Percentiles rank a stretch among this genome's conserved stretches.
Conservation (phyloP, 2,329 filamentous ascomycete genomes). For the Penicillium aurantiogriseum region DNA sequence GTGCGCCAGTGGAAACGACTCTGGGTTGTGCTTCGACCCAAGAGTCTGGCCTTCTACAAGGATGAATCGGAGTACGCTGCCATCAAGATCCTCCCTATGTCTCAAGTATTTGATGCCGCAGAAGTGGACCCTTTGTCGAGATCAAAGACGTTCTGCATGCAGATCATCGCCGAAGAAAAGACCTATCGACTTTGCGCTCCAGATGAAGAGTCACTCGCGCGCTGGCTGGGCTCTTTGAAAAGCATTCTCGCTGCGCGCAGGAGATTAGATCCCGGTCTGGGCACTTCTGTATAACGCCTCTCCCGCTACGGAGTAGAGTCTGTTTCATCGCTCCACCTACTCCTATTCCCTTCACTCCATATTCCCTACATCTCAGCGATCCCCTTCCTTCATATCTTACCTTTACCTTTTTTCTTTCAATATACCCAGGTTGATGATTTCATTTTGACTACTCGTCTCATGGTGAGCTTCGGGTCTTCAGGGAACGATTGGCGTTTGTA, state of each 20-base stretch:
- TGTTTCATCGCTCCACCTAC: background rate
- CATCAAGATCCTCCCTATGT: slow-evolving; percentile 74
- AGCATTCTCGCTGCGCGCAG: slow-evolving; percentile 53
- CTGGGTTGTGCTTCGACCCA: slow-evolving; percentile 86
- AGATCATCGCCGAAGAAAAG: slow-evolving; percentile 92
- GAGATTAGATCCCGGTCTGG: slow-evolving; percentile 29
- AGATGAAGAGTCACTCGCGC: slow-evolving; percentile 77
- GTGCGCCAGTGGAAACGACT: slow-evolving; percentile 92
- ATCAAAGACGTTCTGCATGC: slow-evolving; percentile 82
- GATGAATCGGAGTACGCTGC: slow-evolving; percentile 88
- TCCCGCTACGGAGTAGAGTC: background rate
- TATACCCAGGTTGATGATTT: slow-evolving; percentile 23
- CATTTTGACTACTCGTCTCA: slow-evolving; percentile 3
- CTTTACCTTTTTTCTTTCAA: slow-evolving; percentile 14
- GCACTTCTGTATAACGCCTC: slow-evolving; percentile 8
- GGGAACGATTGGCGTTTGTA: slow-evolving; percentile 16
- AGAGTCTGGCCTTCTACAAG: slow-evolving; percentile 87
- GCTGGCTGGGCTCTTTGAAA: slow-evolving; percentile 87
- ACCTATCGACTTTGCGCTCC: slow-evolving; percentile 72
- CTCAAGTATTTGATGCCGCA: slow-evolving; percentile 80
- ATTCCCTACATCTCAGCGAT: background rate
- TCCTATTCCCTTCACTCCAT: background rate
- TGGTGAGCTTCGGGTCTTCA: slow-evolving; percentile 6
- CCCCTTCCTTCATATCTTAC: background rate
- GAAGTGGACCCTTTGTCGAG: slow-evolving; percentile 85